Evolutionary conservation across 2,329 filamentous ascomycete species (phyloP).

Genomic region (Penicillium brasilianum): DNA sequence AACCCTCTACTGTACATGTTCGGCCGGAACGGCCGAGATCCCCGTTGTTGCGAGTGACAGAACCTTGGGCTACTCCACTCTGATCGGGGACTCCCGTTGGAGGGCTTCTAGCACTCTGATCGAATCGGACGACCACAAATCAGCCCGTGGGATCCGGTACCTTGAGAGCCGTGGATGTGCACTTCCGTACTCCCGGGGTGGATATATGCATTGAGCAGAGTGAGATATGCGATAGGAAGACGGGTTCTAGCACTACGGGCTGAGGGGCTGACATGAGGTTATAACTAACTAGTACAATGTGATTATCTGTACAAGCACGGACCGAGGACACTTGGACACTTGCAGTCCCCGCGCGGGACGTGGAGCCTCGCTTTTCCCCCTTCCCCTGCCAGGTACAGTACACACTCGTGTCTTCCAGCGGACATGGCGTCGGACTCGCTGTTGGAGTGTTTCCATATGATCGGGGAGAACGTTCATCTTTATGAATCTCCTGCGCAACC

Average conservation of each 20-base stretch:
- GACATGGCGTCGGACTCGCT: slow-evolving; percentile 13
- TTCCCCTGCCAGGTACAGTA: slow-evolving; percentile 5
- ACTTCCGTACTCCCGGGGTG: not conserved
- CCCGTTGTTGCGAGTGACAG: not conserved
- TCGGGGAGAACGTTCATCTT: slow-evolving; percentile 24
- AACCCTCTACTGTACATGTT: too few species aligned
- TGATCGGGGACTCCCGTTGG: slow-evolving; percentile 7
- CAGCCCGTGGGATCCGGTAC: not conserved
- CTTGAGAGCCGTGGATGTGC: not conserved
- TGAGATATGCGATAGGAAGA: too few species aligned
- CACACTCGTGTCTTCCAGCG: not conserved
- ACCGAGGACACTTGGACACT: not conserved
- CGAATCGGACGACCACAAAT: not conserved
- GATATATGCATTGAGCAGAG: too few species aligned
- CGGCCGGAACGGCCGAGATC: not conserved
- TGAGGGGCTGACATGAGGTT: too few species aligned
- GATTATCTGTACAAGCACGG: too few species aligned
- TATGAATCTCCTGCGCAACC: slow-evolving; percentile 14
- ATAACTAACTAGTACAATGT: too few species aligned
- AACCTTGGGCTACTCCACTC: slow-evolving; percentile 1
- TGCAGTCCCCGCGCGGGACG: not conserved
- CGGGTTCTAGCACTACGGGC: too few species aligned
- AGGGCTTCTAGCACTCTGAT: not conserved
- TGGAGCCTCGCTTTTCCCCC: not conserved
- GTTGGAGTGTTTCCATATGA: slow-evolving; percentile 18